Evolutionary conservation across 2,329 filamentous ascomycete genomes (phyloP), one percentile per base, ranked within the genome.

Genomic region (Fusarium sororula): DNA sequence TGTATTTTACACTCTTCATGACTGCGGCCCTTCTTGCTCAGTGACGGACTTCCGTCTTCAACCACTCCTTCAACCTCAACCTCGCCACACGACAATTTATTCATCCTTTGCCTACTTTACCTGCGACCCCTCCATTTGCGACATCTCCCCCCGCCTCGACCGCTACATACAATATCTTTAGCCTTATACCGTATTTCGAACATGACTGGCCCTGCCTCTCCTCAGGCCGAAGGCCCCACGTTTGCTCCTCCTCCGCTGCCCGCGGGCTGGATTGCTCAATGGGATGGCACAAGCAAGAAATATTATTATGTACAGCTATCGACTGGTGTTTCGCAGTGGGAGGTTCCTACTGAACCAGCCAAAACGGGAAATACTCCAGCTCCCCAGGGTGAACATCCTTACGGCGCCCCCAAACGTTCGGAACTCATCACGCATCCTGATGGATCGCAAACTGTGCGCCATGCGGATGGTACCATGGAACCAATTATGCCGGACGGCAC

Each of bases 251-350:
- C 90, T 54, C 84, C 85, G 53, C 86, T 92, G 59, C 90, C 90
- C 56, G 83, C 89, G 18, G 90, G 90, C 78, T 92, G 90, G 90
- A 92, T 92, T 78, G 90, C 90, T 66, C 90, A 92, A 83, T 92
- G 90, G 90, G 90, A 92, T 79, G 88, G 87, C 71, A 80, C 85
- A 64, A 90, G 86, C 81, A 88, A 85, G 80, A 91, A 91, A 81
- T 92, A 92, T 80, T 92, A 92, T 81, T 92, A 90, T 80, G 92
- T 94, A 57, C 91, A 93, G 81, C 88, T 94, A 62, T 91, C 90
- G 60, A 93, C 91, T 13, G 92, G 92, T 54, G 86, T 89, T 42
- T 93, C 91, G 72, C 91, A 93, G 82, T 94, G 92, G 92, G 91
- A 93, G n/a, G 87, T 88, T 38, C 92, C 92, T 38, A 93, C 90